Base-by-base conservation (phyloP, 208 protist species). In the Herpetomonas samuelpessoai region DNA sequence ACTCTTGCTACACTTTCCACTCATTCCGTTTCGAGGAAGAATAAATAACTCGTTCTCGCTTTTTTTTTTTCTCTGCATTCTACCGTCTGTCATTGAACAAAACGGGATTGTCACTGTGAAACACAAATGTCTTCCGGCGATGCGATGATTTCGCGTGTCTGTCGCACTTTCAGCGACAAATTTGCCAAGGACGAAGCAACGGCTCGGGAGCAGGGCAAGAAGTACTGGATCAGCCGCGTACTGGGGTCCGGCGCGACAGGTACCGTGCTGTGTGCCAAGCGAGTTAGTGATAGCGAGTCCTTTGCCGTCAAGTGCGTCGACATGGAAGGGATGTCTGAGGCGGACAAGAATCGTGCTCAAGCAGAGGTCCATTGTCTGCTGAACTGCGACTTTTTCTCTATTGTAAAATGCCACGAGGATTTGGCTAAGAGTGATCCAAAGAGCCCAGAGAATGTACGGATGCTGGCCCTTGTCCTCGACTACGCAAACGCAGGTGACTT, bases 401-500 rank as follows among this genome's bases (percentile, higher is more conserved):
- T 96, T 47, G 26, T 96, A 14, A 83, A 91, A 59, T 93, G 79
- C 59, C 73, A 86, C 60, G 90, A 86, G 44, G 87, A 90, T 54
- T 65, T 86, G 26, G 68, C 68, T 3, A 80, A 91, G 64, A 68
- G 59, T 14, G 81, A 89, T 46, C 58, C 65, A 16, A 72, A 54
- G 53, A 72, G 79, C 53, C 57, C 71, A 29, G 79, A 86, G 22
- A 82, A 71, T 38, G 65, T 82, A 3, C 59, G 71, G 52, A 86
- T 86, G 76, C 79, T 90, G 51, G 69, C 82, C 0, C 79, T 96
- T n/a, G 76, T 93, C 22, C 73, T 92, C 45, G 87, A 93, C 55
- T 96, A 85, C 70, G 83, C 84, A 45, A 84, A 96, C 66, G 89
- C 86, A 0, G 89, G 89, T 22, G 89, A 96, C 56, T 71, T 96